Percentiles rank a stretch among this genome's conserved stretches.
Conservation (phyloP, 805 yeast species). For the Groenewaldozyma tartarivorans region DNA sequence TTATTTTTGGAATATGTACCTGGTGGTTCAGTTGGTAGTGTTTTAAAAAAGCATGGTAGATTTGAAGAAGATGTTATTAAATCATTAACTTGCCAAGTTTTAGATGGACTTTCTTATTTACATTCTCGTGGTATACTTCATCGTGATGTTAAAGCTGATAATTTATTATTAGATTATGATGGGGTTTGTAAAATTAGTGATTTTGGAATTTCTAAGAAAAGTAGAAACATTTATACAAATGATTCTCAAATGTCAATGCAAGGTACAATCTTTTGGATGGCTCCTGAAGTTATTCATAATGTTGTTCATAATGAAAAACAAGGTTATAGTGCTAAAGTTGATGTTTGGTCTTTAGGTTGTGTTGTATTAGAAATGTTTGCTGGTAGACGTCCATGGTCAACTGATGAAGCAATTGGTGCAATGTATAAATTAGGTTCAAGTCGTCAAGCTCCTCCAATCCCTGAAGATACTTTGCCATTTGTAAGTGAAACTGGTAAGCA, state of each 20-base stretch:
- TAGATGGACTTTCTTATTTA: slow-evolving; percentile 76
- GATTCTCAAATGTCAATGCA: slow-evolving; percentile 97
- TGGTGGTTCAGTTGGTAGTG: slow-evolving; percentile 91
- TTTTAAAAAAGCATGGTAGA: slow-evolving; percentile 71
- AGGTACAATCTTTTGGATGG: slow-evolving; percentile 99
- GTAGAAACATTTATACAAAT: slow-evolving; percentile 73
- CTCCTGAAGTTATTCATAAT: slow-evolving; percentile 94
- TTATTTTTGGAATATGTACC: slow-evolving; percentile 92
- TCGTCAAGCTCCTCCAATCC: slow-evolving; percentile 90
- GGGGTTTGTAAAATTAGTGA: slow-evolving; percentile 94
- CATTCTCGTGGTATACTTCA: slow-evolving; percentile 84
- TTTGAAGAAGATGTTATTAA: slow-evolving; percentile 72
- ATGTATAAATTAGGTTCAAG: slow-evolving; percentile 80
- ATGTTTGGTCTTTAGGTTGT: slow-evolving; percentile 97
- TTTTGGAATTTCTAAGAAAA: slow-evolving; percentile 87
- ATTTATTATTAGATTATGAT: slow-evolving; percentile 74
- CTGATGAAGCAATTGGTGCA: slow-evolving; percentile 89
- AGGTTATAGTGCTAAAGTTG: slow-evolving; percentile 96
- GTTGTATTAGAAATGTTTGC: slow-evolving; percentile 97
- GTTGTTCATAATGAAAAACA: slow-evolving; percentile 61
- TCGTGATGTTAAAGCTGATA: slow-evolving; percentile 92
- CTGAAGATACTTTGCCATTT: slow-evolving; percentile 66
- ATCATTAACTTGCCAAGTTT: slow-evolving; percentile 67
- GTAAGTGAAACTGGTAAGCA: slow-evolving; percentile 57
- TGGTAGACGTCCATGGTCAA: slow-evolving; percentile 96